Conservation (phyloP, 208 protist genomes). For the Wallacemonas sp. region DNA sequence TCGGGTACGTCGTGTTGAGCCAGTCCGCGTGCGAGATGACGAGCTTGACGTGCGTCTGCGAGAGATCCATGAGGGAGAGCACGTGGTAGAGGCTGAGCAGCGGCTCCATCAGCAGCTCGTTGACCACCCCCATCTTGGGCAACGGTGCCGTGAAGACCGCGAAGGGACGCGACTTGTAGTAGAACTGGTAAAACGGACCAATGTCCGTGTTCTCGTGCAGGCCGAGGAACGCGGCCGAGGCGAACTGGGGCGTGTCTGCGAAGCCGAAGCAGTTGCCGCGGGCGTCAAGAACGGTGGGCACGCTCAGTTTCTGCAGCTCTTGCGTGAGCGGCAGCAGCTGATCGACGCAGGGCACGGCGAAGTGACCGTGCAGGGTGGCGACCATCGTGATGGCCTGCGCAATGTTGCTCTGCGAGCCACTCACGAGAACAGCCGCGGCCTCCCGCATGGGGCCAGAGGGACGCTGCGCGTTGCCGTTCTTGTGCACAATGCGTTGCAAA, state of each 20-base stretch:
- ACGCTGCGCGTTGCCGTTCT: constrained; percentile 6
- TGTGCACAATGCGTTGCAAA: constrained; percentile 48
- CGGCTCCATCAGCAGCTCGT: constrained; percentile 63
- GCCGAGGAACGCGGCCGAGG: constrained; percentile 53
- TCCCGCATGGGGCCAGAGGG: constrained; percentile 23
- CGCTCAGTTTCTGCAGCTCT: constrained; percentile 38
- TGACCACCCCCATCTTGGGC: constrained; percentile 27
- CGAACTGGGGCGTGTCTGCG: constrained; percentile 50
- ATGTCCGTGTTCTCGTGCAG: constrained; percentile 48
- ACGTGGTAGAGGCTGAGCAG: constrained; percentile 64
- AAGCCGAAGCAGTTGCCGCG: constrained; percentile 46
- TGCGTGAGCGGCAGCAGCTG: constrained; percentile 55
- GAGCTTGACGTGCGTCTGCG: constrained; percentile 48
- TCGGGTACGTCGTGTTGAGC: constrained; percentile 59
- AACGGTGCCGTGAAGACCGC: constrained; percentile 59
- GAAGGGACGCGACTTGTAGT: constrained; percentile 64
- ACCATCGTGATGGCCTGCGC: constrained; percentile 53
- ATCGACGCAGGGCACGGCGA: constrained; percentile 40
- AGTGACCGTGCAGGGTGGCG: constrained; percentile 60
- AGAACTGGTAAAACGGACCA: constrained; percentile 70
- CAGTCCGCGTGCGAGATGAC: constrained; percentile 76
- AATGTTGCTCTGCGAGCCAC: constrained; percentile 37
- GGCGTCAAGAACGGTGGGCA: constrained; percentile 51
- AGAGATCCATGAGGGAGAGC: constrained; percentile 50
- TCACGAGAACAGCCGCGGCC: constrained; percentile 32